These are phyloP conservation scores for Handroanthus guayacan DNA, from an alignment of 257 asterid genomes.

Conservation along the genomic window DNA sequence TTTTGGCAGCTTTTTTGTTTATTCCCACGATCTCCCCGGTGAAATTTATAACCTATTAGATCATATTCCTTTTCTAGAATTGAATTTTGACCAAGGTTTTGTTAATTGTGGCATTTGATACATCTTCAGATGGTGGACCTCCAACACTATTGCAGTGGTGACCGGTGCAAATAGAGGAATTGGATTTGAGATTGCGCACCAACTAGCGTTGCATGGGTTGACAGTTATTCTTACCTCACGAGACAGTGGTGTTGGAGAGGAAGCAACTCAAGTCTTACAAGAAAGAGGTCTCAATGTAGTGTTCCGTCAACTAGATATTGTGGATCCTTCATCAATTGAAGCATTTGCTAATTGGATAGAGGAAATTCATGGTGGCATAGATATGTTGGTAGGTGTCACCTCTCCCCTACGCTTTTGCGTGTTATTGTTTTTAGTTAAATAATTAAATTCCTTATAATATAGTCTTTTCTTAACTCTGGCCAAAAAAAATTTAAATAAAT, in stretches of 20 bases:
- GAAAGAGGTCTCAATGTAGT: conserved; percentile 73
- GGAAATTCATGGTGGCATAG: conserved; percentile 73
- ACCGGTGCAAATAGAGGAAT: conserved; percentile 97
- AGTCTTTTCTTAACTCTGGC: conserved; percentile 16
- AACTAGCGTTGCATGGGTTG: conserved; percentile 74
- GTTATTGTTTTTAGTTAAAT: background rate
- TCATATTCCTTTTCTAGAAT: background rate
- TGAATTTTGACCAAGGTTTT: background rate
- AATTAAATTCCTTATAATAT: background rate
- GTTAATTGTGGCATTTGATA: background rate
- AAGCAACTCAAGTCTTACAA: conserved; percentile 63
- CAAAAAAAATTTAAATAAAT: background rate
- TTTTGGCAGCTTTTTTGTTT: background rate
- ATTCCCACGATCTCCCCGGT: too few species aligned
- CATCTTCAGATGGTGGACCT: conserved; percentile 83
- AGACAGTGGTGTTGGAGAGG: conserved; percentile 68
- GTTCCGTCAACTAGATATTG: conserved; percentile 73
- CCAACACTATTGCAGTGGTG: conserved; percentile 81
- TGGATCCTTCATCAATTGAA: conserved; percentile 66
- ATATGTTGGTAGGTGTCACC: conserved; percentile 65
- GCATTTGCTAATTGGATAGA: conserved; percentile 65
- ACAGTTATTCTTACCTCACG: conserved; percentile 83
- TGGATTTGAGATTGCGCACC: conserved; percentile 85
- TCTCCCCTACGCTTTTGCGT: conserved; percentile 7
- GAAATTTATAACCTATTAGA: background rate